Evolutionary conservation across 2,329 filamentous ascomycete genomes (phyloP).

Genomic region (Nemania diffusa): DNA sequence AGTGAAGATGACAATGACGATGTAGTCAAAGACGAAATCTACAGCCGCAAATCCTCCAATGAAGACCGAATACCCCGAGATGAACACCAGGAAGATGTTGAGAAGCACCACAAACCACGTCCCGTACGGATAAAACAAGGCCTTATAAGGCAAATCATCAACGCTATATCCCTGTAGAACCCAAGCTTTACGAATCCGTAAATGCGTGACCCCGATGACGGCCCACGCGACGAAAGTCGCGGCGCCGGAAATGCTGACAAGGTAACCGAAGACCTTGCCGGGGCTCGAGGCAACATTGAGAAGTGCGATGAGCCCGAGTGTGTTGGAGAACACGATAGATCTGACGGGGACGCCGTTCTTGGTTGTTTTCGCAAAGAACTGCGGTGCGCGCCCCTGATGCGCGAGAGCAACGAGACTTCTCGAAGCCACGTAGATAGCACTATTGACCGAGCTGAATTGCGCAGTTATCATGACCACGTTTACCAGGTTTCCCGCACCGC

Average conservation of each 20-base stretch:
- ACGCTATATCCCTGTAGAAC: slow-evolving; percentile 41
- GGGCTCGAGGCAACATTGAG: slow-evolving; percentile 48
- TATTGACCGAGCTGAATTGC: slow-evolving; percentile 50
- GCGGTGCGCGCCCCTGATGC: slow-evolving; percentile 42
- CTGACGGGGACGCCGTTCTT: slow-evolving; percentile 44
- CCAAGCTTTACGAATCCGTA: slow-evolving; percentile 46
- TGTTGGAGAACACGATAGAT: slow-evolving; percentile 47
- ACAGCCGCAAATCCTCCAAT: slow-evolving; percentile 43
- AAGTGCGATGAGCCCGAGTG: slow-evolving; percentile 47
- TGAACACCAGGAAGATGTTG: slow-evolving; percentile 46
- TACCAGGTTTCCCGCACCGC: slow-evolving; percentile 45
- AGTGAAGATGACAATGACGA: slow-evolving; percentile 44
- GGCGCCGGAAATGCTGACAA: slow-evolving; percentile 46
- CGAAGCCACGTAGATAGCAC: slow-evolving; percentile 48
- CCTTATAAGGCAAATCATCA: slow-evolving; percentile 42
- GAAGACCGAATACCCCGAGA: slow-evolving; percentile 47
- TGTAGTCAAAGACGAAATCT: slow-evolving; percentile 46
- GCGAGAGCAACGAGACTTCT: slow-evolving; percentile 47
- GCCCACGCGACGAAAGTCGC: slow-evolving; percentile 49
- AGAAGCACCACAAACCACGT: slow-evolving; percentile 45
- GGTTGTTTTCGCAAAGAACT: slow-evolving; percentile 46
- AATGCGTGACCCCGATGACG: slow-evolving; percentile 47
- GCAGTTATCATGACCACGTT: slow-evolving; percentile 52
- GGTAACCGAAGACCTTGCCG: slow-evolving; percentile 46
- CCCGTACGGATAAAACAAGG: slow-evolving; percentile 42